phyloP scores from a whole-genome alignment of 1,139 yeast species.

The Sugiyamaella novakii region DNA sequence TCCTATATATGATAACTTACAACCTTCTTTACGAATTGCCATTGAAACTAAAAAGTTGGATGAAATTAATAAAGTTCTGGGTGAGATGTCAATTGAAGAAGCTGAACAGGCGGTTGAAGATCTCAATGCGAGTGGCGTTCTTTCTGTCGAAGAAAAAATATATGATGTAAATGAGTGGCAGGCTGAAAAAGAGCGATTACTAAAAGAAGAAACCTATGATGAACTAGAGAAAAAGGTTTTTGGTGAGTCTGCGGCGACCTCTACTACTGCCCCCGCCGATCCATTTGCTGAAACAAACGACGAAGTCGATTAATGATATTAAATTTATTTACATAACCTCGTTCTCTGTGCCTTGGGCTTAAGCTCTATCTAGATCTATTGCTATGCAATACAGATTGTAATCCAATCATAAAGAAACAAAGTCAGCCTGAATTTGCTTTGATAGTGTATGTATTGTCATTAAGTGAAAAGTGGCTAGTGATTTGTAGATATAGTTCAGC shows the following conservation, averaged over 20 bases:
- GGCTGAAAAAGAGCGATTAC: slow-evolving; percentile 44
- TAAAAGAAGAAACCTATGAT: slow-evolving; percentile 10
- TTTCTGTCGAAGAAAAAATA: slow-evolving; percentile 74
- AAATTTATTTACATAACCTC: too few species aligned
- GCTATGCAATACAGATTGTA: too few species aligned
- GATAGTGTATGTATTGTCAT: too few species aligned
- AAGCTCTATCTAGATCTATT: too few species aligned
- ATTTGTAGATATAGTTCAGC: too few species aligned
- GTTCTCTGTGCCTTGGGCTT: too few species aligned
- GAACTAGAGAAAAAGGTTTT: slow-evolving; percentile 9
- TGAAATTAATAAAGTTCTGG: slow-evolving; percentile 81
- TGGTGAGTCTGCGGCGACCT: slow-evolving; percentile 5
- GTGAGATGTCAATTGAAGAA: slow-evolving; percentile 68
- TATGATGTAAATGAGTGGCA: slow-evolving; percentile 74
- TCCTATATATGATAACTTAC: slow-evolving; percentile 55
- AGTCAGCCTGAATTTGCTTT: too few species aligned
- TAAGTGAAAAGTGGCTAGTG: too few species aligned
- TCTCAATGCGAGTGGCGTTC: slow-evolving; percentile 79
- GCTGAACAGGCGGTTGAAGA: slow-evolving; percentile 77
- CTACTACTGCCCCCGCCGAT: not conserved
- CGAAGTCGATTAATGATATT: slow-evolving; percentile 5
- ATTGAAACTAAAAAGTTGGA: slow-evolving; percentile 71
- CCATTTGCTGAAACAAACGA: slow-evolving; percentile 6
- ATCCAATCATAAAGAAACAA: too few species aligned
- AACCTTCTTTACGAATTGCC: slow-evolving; percentile 71